Conservation (phyloP, 1,284 basidiomycete genomes). For the Coniferiporia weirii region DNA sequence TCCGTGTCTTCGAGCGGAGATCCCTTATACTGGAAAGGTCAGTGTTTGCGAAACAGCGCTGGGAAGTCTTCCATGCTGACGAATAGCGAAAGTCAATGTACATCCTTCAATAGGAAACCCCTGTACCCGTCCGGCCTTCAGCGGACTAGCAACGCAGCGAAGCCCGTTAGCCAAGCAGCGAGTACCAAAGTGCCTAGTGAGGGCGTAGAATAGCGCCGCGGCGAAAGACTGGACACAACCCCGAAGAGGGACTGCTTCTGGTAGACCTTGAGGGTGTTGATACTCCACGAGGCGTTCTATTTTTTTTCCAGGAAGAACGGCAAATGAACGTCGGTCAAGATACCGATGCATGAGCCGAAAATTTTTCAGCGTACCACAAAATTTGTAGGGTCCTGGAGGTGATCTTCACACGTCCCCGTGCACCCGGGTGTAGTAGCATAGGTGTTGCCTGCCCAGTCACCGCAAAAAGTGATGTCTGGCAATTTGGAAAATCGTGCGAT, state of each 20-base stretch:
- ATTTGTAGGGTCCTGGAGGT: constrained; percentile 62
- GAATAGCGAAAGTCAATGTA: neutral
- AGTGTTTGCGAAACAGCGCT: neutral
- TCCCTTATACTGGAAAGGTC: neutral
- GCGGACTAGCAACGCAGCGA: neutral
- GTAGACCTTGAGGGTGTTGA: constrained; percentile 24
- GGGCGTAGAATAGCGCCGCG: neutral
- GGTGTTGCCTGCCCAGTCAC: constrained; percentile 78
- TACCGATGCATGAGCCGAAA: neutral
- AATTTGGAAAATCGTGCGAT: neutral
- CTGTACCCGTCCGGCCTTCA: neutral
- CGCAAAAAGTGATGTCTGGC: constrained; percentile 77
- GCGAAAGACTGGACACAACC: constrained; percentile 2
- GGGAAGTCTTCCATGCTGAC: neutral
- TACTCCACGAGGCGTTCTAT: constrained; percentile 25
- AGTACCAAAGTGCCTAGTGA: neutral
- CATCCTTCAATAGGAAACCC: neutral
- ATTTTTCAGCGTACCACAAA: constrained; percentile 24
- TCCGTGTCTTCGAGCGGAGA: neutral
- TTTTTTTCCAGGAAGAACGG: neutral
- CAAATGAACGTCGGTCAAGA: neutral
- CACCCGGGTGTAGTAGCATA: constrained; percentile 62
- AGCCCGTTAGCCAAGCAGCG: neutral
- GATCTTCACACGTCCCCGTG: constrained; percentile 64
- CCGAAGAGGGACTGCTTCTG: constrained; percentile 18